These are phyloP conservation scores for Colletotrichum navitas DNA, from an alignment of 2,329 filamentous ascomycete species.

Conservation along the genomic window DNA sequence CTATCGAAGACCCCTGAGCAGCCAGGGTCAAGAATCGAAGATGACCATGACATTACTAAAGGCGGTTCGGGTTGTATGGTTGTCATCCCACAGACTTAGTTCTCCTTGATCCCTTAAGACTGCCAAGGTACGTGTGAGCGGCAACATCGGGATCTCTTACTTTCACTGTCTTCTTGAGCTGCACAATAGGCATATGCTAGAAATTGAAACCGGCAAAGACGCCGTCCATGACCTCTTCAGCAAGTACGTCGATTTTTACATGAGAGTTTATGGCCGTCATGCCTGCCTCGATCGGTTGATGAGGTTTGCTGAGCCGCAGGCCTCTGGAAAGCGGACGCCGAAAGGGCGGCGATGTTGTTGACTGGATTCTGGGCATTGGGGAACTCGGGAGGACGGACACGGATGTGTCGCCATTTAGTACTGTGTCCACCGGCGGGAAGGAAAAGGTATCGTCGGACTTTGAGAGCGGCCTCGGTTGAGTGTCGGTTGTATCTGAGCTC, in stretches of 20 bases:
- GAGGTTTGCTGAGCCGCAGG: slow-evolving; percentile 54
- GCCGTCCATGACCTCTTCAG: slow-evolving; percentile 62
- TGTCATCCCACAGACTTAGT: too few species aligned
- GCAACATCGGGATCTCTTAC: not conserved
- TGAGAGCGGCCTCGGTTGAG: too few species aligned
- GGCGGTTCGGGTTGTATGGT: not conserved
- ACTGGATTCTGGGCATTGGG: too few species aligned
- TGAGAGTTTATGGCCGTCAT: slow-evolving; percentile 45
- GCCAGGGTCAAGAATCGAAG: slow-evolving; percentile 61
- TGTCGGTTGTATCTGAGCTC: too few species aligned
- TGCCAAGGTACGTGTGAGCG: not conserved
- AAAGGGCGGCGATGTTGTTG: not conserved
- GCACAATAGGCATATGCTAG: slow-evolving; percentile 39
- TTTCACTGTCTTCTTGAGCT: not conserved
- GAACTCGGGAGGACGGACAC: too few species aligned
- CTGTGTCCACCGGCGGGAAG: too few species aligned
- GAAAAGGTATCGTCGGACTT: too few species aligned
- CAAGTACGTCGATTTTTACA: slow-evolving; percentile 55
- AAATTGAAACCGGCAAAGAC: slow-evolving; percentile 61
- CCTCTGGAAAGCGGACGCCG: slow-evolving; percentile 47
- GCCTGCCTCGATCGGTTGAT: slow-evolving; percentile 20
- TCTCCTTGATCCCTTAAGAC: not conserved
- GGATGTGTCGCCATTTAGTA: too few species aligned
- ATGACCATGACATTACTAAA: slow-evolving; percentile 51
- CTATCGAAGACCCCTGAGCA: slow-evolving; percentile 62